Conservation (phyloP, 177 flowering plant genomes). For the Tripterygium wilfordii region DNA sequence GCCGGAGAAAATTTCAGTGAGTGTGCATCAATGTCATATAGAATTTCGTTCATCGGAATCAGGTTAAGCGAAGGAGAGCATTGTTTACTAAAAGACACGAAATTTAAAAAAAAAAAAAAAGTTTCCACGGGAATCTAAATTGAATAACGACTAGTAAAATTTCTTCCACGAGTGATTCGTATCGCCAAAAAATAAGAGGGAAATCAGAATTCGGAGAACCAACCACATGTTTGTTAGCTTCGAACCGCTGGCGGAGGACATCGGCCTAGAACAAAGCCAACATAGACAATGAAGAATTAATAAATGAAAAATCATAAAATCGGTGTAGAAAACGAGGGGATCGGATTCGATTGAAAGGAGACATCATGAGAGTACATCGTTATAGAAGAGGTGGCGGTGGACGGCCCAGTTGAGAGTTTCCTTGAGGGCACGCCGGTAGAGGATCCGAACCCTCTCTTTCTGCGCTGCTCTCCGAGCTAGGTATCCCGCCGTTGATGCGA, state of each 20-base stretch:
- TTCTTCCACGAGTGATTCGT: no score
- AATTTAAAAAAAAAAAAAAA: background rate
- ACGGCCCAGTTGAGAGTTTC: constrained; percentile 99
- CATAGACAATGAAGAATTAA: background rate
- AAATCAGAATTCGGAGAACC: constrained; percentile 8
- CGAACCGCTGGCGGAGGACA: constrained; percentile 70
- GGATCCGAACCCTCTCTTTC: constrained; percentile 91
- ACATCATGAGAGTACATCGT: no score
- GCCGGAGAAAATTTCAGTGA: no score
- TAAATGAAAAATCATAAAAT: no score
- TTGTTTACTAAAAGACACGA: constrained; percentile 31
- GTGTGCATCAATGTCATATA: no score
- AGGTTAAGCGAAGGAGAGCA: no score
- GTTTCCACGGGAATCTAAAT: no score
- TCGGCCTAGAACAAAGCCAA: constrained; percentile 46
- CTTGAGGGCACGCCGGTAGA: constrained; percentile 82
- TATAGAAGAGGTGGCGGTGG: constrained; percentile 91
- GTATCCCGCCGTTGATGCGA: constrained; percentile 34
- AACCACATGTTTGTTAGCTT: constrained; percentile 84
- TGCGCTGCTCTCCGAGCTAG: constrained; percentile 82
- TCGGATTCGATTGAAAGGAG: background rate
- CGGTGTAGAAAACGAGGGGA: background rate
- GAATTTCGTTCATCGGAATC: no score
- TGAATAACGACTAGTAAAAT: no score
- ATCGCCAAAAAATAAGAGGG: no score